Percentiles rank a stretch among this genome's conserved stretches.
Evolutionary conservation across 805 yeast genomes (phyloP).

Genomic region (Brettanomyces naardenensis): DNA sequence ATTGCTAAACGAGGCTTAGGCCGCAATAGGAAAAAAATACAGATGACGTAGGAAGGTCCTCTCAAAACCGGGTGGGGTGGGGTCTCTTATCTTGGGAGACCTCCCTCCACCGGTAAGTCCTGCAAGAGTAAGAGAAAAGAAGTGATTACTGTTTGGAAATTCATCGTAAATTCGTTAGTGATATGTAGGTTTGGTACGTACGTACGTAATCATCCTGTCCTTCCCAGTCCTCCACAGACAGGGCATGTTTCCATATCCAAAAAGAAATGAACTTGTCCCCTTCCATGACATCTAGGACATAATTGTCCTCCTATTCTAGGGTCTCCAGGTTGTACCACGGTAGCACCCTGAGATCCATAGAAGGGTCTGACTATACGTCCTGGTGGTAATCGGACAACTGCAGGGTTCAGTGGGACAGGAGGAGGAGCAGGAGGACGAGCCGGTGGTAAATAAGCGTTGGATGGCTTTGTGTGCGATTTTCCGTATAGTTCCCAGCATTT

Average conservation of each 20-base stretch:
- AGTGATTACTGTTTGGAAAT: too few relatives aligned
- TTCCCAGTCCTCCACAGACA: constrained; percentile 61
- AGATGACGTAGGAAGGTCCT: too few relatives aligned
- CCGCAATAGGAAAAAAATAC: too few relatives aligned
- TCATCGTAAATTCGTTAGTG: too few relatives aligned
- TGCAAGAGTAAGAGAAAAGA: too few relatives aligned
- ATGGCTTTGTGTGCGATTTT: background rate
- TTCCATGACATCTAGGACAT: constrained; percentile 68
- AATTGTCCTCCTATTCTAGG: constrained; percentile 65
- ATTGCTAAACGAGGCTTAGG: too few relatives aligned
- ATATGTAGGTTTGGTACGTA: too few relatives aligned
- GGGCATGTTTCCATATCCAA: constrained; percentile 58
- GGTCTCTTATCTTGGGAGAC: too few relatives aligned
- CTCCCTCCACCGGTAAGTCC: too few relatives aligned
- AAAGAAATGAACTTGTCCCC: constrained; percentile 47
- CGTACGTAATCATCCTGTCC: constrained; percentile 32
- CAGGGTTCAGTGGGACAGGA: constrained; percentile 15
- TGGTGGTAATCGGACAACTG: constrained; percentile 20
- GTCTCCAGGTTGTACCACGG: constrained; percentile 65
- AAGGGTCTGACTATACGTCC: too few relatives aligned
- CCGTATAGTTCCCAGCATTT: constrained; percentile 61
- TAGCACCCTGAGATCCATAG: constrained; percentile 24
- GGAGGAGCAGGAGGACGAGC: background rate
- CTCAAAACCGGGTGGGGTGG: too few relatives aligned
- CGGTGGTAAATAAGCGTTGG: background rate